Evolutionary conservation across 768 basidiomycete genomes (phyloP).

Genomic region (Kwoniella heveanensis): DNA sequence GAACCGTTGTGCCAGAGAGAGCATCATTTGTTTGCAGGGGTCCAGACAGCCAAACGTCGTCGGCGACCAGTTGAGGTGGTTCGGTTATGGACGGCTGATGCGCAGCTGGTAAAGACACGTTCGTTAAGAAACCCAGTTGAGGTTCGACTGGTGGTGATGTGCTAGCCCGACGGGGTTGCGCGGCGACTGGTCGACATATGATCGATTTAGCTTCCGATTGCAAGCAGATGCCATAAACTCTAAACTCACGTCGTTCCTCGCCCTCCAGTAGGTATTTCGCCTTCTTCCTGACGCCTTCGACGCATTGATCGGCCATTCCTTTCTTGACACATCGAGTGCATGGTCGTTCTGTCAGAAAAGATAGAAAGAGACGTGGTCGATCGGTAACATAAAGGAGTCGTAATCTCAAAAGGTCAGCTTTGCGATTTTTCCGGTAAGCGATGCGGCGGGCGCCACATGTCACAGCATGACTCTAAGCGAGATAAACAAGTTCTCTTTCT

Average conservation of each 20-base stretch:
- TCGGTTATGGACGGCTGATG: conserved; percentile 8
- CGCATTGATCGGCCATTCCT: conserved; percentile 81
- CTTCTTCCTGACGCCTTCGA: conserved; percentile 95
- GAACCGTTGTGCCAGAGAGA: background rate
- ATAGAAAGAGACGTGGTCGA: conserved; percentile 5
- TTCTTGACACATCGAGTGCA: conserved; percentile 95
- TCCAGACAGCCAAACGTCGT: conserved; percentile 31
- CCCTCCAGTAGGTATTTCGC: conserved; percentile 96
- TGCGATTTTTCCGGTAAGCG: background rate
- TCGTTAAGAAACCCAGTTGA: conserved; percentile 8
- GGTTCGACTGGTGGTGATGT: conserved; percentile 11
- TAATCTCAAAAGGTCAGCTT: conserved; percentile 9
- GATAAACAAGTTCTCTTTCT: background rate
- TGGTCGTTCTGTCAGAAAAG: conserved; percentile 72
- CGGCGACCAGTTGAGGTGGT: conserved; percentile 24
- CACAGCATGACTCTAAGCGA: background rate
- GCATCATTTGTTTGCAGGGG: conserved; percentile 10
- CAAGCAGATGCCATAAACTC: too few species aligned
- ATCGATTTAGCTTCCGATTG: background rate
- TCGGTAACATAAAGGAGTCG: conserved; percentile 10
- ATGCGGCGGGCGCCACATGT: background rate
- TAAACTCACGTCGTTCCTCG: conserved; percentile 75
- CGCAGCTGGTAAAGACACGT: conserved; percentile 12
- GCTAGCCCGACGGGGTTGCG: conserved; percentile 13
- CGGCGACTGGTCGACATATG: conserved; percentile 4